Percentiles rank a stretch among this genome's conserved stretches.
phyloP scores from a whole-genome alignment of 495 filamentous ascomycete genomes.

The Terfezia boudieri region DNA sequence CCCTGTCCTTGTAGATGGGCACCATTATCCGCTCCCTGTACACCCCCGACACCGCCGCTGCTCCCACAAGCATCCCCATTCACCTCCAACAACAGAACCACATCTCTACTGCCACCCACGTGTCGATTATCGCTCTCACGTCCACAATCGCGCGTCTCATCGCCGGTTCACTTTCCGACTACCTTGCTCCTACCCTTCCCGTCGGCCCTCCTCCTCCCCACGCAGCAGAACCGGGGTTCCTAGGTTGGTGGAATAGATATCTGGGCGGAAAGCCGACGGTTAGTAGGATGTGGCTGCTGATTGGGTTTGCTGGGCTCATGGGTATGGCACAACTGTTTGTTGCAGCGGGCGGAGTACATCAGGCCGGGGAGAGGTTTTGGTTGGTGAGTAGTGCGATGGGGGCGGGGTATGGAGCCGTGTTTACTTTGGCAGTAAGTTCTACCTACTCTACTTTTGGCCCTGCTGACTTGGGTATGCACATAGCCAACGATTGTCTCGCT shows the following conservation, averaged over 20 bases:
- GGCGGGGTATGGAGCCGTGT: conserved; percentile 77
- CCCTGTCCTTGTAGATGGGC: conserved; percentile 32
- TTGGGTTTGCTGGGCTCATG: conserved; percentile 49
- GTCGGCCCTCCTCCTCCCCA: conserved; percentile 9
- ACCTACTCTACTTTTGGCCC: neutral
- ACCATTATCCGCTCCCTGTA: conserved; percentile 76
- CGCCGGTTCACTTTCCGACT: conserved; percentile 66
- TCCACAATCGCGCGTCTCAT: conserved; percentile 73
- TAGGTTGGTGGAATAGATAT: too few species aligned
- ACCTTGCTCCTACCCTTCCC: conserved; percentile 48
- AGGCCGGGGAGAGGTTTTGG: conserved; percentile 48
- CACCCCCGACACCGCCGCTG: conserved; percentile 28
- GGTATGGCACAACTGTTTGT: conserved; percentile 56
- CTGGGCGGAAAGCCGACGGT: conserved; percentile 28
- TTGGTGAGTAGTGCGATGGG: conserved; percentile 60
- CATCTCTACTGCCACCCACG: conserved; percentile 62
- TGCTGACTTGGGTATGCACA: neutral
- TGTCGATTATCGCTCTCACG: conserved; percentile 73
- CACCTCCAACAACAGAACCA: conserved; percentile 9
- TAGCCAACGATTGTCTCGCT: conserved; percentile 70
- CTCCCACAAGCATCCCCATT: conserved; percentile 13
- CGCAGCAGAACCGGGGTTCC: conserved; percentile 16
- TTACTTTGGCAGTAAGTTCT: conserved; percentile 36
- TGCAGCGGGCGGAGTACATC: conserved; percentile 44
- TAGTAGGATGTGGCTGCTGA: conserved; percentile 59